Base-by-base conservation (phyloP, 2,329 filamentous ascomycete species). In the Hymenotorrendiella dingleyae region DNA sequence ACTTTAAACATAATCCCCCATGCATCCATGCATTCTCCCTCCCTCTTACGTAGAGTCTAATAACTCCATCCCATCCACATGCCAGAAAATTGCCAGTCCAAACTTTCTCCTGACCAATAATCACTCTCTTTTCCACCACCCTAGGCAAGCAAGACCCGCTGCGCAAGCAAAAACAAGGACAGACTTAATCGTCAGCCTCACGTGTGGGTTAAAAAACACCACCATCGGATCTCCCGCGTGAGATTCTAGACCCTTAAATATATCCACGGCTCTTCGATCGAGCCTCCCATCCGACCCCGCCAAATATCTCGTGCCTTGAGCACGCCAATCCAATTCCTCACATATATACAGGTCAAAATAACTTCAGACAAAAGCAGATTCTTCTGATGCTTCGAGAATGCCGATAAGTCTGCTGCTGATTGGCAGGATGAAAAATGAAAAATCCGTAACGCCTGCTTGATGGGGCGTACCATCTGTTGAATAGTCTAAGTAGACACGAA, bases 61-160 rank as follows among this genome's bases (percentile, higher is more conserved):
- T n/a, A n/a, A n/a, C n/a, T n/a, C n/a, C n/a, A n/a, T n/a, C n/a
- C n/a, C n/a, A n/a, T n/a, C n/a, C n/a, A n/a, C n/a, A n/a, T n/a
- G n/a, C n/a, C n/a, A n/a, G n/a, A n/a, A n/a, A n/a, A n/a, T n/a
- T n/a, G n/a, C n/a, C n/a, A n/a, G n/a, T n/a, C n/a, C n/a, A n/a
- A n/a, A n/a, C n/a, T n/a, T n/a, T n/a, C n/a, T n/a, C n/a, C n/a
- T n/a, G n/a, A n/a, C n/a, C n/a, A n/a, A n/a, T n/a, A n/a, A n/a
- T n/a, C n/a, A n/a, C n/a, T n/a, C n/a, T n/a, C n/a, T n/a, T n/a
- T n/a, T n/a, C n/a, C n/a, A n/a, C n/a, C n/a, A n/a, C n/a, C n/a
- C n/a, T n/a, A n/a, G 36, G 42, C 35, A 42, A 48, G 47, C 47
- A 52, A 52, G 47, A 50, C 49, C 45, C 45, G 47, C 49, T 48